phyloP scores from a whole-genome alignment of 1,284 basidiomycete genomes.

The Rhodotorula sp. region DNA sequence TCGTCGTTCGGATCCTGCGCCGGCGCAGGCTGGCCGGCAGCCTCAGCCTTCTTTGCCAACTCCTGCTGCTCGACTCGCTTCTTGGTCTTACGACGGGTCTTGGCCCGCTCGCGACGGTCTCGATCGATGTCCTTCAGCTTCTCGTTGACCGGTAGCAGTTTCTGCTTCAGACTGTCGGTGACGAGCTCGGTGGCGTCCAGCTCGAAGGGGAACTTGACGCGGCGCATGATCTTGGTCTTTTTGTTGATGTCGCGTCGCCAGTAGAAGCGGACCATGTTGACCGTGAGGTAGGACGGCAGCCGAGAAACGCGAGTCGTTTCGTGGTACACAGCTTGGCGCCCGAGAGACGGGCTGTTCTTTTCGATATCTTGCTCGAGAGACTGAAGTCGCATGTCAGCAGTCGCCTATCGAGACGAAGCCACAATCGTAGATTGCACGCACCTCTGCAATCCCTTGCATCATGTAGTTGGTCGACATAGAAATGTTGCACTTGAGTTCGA shows the following conservation, averaged over 20 bases:
- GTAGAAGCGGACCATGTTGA: conserved; percentile 93
- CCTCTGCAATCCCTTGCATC: conserved; percentile 80
- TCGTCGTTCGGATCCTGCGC: conserved; percentile 15
- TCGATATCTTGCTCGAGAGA: conserved; percentile 57
- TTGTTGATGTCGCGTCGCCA: conserved; percentile 87
- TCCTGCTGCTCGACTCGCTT: conserved; percentile 16
- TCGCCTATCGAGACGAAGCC: neutral
- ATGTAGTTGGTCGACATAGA: conserved; percentile 82
- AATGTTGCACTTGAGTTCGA: conserved; percentile 95
- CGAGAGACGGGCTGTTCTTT: conserved; percentile 77
- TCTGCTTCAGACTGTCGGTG: conserved; percentile 73
- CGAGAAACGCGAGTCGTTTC: conserved; percentile 79
- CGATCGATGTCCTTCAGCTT: conserved; percentile 76
- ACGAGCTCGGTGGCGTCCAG: conserved; percentile 82
- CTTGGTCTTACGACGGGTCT: conserved; percentile 50
- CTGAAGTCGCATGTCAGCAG: neutral
- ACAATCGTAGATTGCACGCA: conserved; percentile 51
- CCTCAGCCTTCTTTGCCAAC: neutral
- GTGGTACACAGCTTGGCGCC: conserved; percentile 78
- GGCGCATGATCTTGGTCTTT: conserved; percentile 63
- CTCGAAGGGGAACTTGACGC: conserved; percentile 86
- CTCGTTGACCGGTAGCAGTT: conserved; percentile 62
- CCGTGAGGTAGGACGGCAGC: conserved; percentile 74
- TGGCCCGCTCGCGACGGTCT: conserved; percentile 78
- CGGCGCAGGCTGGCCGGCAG: neutral